These are phyloP conservation scores for Blastobotrys serpentis DNA, from an alignment of 1,139 yeast genomes.

Conservation along the genomic window DNA sequence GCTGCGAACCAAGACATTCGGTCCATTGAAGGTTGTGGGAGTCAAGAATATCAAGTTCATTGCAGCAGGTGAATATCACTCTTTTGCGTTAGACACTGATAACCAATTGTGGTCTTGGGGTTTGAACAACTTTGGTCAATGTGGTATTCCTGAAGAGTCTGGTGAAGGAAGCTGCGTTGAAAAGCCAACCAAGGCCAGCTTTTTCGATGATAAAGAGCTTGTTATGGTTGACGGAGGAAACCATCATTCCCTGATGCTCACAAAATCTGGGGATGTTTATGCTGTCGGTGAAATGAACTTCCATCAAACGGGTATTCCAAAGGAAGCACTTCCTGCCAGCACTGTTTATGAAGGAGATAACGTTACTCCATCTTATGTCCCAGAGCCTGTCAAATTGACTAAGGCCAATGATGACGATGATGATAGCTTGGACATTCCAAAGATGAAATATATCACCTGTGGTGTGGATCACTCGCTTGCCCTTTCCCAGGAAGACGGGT, in stretches of 20 bases:
- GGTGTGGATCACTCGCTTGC: slow-evolving; percentile 96
- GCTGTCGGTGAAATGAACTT: slow-evolving; percentile 92
- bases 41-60: slow-evolving; percentile 66
- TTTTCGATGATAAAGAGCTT: slow-evolving; percentile 57
- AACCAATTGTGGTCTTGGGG: slow-evolving; percentile 89
- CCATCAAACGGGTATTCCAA: slow-evolving; percentile 86
- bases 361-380: slow-evolving; percentile 78
- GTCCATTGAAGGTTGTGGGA: slow-evolving; percentile 37
- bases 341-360: slow-evolving; percentile 79
- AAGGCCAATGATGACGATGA: slow-evolving; percentile 36
- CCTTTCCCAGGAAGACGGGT: slow-evolving; percentile 69
- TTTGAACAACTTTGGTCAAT: slow-evolving; percentile 92
- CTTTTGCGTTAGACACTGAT: slow-evolving; percentile 80
- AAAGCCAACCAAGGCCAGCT: slow-evolving; percentile 64
- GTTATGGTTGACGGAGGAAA: slow-evolving; percentile 84
- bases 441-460: slow-evolving; percentile 63
- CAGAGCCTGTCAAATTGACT: slow-evolving; percentile 70
- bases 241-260: slow-evolving; percentile 82
- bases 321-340: slow-evolving; percentile 33
- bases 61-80: slow-evolving; percentile 93
- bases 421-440: slow-evolving; percentile 48
- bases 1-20: slow-evolving; percentile 36
- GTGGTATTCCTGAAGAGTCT: slow-evolving; percentile 74
- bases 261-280: slow-evolving; percentile 67
- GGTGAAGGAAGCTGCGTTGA: slow-evolving; percentile 77